phyloP scores from a whole-genome alignment of 139 green algal species.

The Eudorina sp. region DNA sequence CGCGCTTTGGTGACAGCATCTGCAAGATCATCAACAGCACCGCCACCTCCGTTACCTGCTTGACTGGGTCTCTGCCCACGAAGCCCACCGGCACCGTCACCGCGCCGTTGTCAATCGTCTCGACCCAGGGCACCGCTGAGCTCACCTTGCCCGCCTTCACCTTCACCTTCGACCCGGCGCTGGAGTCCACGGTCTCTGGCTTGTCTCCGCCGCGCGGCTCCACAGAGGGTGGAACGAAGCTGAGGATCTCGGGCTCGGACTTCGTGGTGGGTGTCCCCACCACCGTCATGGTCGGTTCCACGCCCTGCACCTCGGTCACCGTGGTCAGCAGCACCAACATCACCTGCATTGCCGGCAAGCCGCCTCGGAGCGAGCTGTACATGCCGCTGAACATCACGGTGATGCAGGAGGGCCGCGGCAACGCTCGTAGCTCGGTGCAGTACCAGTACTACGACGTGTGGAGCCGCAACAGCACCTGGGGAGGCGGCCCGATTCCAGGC shows the following conservation, averaged over 20 bases:
- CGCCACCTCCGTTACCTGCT: conserved; percentile 29
- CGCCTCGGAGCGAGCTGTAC: neutral
- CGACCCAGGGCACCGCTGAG: neutral
- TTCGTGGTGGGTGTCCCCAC: neutral
- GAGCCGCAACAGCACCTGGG: conserved; percentile 74
- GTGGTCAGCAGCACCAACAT: conserved; percentile 36
- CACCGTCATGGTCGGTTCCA: conserved; percentile 12
- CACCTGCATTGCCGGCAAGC: conserved; percentile 46
- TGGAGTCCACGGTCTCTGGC: conserved; percentile 57
- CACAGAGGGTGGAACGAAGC: conserved; percentile 67
- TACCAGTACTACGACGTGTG: conserved; percentile 77
- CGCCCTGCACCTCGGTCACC: conserved; percentile 35
- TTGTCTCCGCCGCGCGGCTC: conserved; percentile 59
- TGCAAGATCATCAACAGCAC: neutral
- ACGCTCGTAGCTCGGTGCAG: neutral
- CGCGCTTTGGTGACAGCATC: conserved; percentile 21
- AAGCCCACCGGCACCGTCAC: neutral
- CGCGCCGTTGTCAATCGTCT: neutral
- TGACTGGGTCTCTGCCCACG: conserved; percentile 12
- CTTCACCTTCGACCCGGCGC: conserved; percentile 49
- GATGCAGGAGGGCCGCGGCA: neutral
- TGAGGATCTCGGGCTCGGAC: conserved; percentile 61
- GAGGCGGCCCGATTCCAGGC: conserved; percentile 61
- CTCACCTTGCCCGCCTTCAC: neutral
- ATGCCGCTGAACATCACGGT: conserved; percentile 13